Evolutionary conservation across 1,139 yeast genomes (phyloP).

Genomic region (Yarrowia galli): DNA sequence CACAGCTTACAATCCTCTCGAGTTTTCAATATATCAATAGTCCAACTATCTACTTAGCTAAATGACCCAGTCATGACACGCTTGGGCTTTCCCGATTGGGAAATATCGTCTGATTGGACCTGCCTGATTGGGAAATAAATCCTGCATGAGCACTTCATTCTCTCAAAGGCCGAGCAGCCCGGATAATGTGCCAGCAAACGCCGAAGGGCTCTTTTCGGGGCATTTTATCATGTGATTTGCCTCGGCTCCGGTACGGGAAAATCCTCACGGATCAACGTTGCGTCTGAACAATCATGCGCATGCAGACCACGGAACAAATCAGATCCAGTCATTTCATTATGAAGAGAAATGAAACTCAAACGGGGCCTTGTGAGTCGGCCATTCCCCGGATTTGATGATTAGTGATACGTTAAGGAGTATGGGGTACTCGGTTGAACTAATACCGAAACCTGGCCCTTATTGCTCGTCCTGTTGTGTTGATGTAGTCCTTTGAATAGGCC

Average conservation of each 20-base stretch:
- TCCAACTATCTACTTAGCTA: not conserved
- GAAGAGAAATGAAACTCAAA: constrained; percentile 2
- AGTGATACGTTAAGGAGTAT: no score
- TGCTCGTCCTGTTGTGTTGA: no score
- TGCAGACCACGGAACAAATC: constrained; percentile 18
- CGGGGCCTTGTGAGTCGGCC: not conserved
- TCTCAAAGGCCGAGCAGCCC: no score
- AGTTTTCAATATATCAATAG: no score
- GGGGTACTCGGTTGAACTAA: no score
- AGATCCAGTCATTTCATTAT: constrained; percentile 3
- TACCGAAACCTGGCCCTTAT: no score
- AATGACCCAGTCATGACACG: not conserved
- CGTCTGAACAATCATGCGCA: constrained; percentile 3
- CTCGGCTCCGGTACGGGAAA: not conserved
- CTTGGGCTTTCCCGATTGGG: constrained; percentile 6
- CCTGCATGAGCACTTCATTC: no score
- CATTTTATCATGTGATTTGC: not conserved
- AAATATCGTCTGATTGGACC: not conserved
- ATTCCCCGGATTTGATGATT: not conserved
- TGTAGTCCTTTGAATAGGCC: no score
- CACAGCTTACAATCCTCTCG: not conserved
- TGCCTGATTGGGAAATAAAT: no score
- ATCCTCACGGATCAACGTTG: constrained; percentile 3
- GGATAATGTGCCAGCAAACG: no score
- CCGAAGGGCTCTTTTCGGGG: not conserved